Evolutionary conservation across 164 flowering plant genomes (phyloP).

Genomic region (Piper longum): DNA sequence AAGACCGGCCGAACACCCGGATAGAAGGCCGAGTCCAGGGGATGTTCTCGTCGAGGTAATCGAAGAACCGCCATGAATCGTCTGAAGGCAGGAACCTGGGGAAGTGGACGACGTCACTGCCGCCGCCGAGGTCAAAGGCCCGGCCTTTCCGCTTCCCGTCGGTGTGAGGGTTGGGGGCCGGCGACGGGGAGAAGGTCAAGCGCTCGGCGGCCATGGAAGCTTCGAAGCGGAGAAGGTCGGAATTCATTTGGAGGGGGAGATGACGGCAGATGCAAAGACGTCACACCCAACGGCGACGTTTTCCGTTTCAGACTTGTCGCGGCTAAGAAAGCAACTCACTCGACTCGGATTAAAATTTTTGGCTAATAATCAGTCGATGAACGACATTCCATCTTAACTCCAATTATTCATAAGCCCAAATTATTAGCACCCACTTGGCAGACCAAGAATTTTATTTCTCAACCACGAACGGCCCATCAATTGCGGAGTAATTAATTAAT

Average conservation of each 20-base stretch:
- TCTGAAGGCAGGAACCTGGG: constrained; percentile 38
- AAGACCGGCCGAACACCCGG: constrained; percentile 69
- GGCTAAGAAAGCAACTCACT: no score
- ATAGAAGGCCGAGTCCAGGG: constrained; percentile 88
- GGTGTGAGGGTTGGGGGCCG: constrained; percentile 5
- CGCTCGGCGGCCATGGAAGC: background rate
- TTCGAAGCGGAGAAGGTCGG: background rate
- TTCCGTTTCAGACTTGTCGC: no score
- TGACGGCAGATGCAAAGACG: no score
- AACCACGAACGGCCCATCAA: no score
- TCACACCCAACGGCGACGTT: no score
- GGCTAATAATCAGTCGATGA: no score
- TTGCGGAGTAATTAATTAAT: no score
- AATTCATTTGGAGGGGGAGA: background rate
- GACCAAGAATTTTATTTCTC: no score
- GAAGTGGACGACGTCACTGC: constrained; percentile 56
- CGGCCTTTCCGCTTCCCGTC: constrained; percentile 7
- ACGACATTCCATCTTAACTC: no score
- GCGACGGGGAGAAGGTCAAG: background rate
- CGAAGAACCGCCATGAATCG: constrained; percentile 51
- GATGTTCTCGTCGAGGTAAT: constrained; percentile 54
- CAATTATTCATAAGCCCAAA: no score
- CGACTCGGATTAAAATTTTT: no score
- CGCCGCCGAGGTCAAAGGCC: constrained; percentile 47
- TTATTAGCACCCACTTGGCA: no score